phyloP scores from a whole-genome alignment of 805 yeast genomes.

The Scheffersomyces amazonensis region DNA sequence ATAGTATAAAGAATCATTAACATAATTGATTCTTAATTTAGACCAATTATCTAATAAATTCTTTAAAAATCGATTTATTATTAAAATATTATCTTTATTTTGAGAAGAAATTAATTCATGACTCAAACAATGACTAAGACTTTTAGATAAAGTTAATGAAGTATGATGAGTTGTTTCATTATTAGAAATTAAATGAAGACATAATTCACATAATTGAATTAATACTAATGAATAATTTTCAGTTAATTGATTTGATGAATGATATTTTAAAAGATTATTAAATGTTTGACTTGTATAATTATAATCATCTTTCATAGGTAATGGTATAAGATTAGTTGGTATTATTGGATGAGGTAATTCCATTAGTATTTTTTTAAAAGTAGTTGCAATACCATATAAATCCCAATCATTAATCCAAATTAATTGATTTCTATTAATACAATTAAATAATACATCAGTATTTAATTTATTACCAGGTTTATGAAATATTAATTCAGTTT shows the following conservation, averaged over 20 bases:
- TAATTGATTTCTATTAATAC: constrained; percentile 53
- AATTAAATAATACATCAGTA: constrained; percentile 44
- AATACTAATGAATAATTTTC: constrained; percentile 25
- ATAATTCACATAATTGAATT: constrained; percentile 43
- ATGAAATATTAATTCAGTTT: constrained; percentile 49
- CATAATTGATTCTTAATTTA: constrained; percentile 16
- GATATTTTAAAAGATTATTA: constrained; percentile 25
- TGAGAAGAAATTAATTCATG: constrained; percentile 41
- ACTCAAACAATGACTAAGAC: constrained; percentile 54
- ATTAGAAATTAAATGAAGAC: constrained; percentile 34
- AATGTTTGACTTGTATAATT: constrained; percentile 41
- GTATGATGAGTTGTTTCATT: constrained; percentile 42
- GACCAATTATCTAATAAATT: constrained; percentile 54
- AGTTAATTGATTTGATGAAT: constrained; percentile 9
- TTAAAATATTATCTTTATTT: constrained; percentile 45
- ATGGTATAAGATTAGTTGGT: constrained; percentile 42
- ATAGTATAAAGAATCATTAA: not conserved
- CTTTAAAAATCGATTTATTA: constrained; percentile 53
- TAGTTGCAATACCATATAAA: constrained; percentile 47
- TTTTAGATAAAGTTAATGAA: constrained; percentile 38
- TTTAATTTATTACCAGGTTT: constrained; percentile 52
- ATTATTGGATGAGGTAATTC: constrained; percentile 55
- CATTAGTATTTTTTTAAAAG: constrained; percentile 45
- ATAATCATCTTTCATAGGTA: constrained; percentile 53
- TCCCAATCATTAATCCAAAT: constrained; percentile 57